These are phyloP conservation scores for Ascoidea asiatica DNA, from an alignment of 805 yeast genomes.

Conservation along the genomic window DNA sequence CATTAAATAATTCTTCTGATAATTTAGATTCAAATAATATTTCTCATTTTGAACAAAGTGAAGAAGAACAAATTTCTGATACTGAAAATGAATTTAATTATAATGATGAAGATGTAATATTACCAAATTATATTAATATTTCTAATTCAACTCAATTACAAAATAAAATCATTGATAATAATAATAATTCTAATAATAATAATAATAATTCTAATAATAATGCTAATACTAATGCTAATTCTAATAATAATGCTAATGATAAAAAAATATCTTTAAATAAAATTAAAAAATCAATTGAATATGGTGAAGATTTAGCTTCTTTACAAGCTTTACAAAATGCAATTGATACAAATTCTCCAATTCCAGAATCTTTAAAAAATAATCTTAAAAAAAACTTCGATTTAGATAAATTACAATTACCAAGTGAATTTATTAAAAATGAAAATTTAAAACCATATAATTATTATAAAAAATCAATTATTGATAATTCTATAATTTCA, in stretches of 20 bases:
- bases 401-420: slow-evolving; percentile 27
- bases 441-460: slow-evolving; percentile 45
- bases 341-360: slow-evolving; percentile 8
- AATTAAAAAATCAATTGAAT: slow-evolving; percentile 29
- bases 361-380: slow-evolving; percentile 27
- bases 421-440: slow-evolving; percentile 33
- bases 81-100: slow-evolving; percentile 41
- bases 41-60: slow-evolving; percentile 19
- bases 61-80: slow-evolving; percentile 49
- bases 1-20: neutral
- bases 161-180: neutral
- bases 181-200: slow-evolving; percentile 20
- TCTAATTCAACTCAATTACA: slow-evolving; percentile 1
- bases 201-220: slow-evolving; percentile 21
- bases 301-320: slow-evolving; percentile 44
- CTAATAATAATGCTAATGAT: slow-evolving; percentile 4
- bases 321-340: slow-evolving; percentile 37
- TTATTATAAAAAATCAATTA: slow-evolving; percentile 37
- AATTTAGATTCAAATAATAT: slow-evolving; percentile 1
- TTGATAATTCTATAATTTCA: slow-evolving; percentile 22
- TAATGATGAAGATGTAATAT: slow-evolving; percentile 41
- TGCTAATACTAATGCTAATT: slow-evolving; percentile 2
- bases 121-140: slow-evolving; percentile 40
- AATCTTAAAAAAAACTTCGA: slow-evolving; percentile 20
- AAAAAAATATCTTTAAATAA: slow-evolving; percentile 13